Conservation (phyloP, 257 asterid species). For the Petrea volubilis region DNA sequence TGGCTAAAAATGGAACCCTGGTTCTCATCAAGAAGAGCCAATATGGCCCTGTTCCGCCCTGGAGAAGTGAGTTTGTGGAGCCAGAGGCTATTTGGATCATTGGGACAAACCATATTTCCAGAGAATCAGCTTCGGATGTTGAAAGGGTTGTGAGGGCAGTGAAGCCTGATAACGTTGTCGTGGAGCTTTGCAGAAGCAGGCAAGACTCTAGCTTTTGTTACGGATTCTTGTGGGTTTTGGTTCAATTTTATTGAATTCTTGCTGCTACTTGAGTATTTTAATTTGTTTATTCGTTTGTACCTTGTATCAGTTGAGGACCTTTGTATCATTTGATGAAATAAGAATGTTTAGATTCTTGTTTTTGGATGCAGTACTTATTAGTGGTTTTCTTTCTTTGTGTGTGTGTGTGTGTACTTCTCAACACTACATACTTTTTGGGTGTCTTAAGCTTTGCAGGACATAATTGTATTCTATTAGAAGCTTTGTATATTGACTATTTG, state of each 20-base stretch:
- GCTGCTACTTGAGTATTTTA: not conserved
- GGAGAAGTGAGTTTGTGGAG: conserved; percentile 85
- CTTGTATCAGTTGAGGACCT: too few relatives aligned
- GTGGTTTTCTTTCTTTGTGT: too few relatives aligned
- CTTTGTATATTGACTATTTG: conserved; percentile 3
- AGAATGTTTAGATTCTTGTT: not conserved
- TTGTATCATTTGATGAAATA: not conserved
- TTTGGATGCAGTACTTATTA: not conserved
- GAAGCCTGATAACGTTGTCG: conserved; percentile 83
- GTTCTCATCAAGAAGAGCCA: conserved; percentile 58
- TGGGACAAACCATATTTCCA: conserved; percentile 78
- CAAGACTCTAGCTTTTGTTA: conserved; percentile 36
- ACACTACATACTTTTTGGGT: not conserved
- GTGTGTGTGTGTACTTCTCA: not conserved
- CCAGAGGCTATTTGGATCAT: conserved; percentile 80
- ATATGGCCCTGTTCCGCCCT: conserved; percentile 79
- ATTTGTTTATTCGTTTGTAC: not conserved
- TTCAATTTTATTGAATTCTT: not conserved
- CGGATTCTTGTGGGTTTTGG: not conserved
- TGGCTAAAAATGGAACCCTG: conserved; percentile 69
- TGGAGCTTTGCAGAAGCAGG: conserved; percentile 97
- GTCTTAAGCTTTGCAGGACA: not conserved
- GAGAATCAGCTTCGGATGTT: conserved; percentile 57
- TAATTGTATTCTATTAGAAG: not conserved
- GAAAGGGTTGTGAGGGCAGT: conserved; percentile 70